phyloP scores from a whole-genome alignment of 164 flowering plant species.

The Aristolochia fimbriata region DNA sequence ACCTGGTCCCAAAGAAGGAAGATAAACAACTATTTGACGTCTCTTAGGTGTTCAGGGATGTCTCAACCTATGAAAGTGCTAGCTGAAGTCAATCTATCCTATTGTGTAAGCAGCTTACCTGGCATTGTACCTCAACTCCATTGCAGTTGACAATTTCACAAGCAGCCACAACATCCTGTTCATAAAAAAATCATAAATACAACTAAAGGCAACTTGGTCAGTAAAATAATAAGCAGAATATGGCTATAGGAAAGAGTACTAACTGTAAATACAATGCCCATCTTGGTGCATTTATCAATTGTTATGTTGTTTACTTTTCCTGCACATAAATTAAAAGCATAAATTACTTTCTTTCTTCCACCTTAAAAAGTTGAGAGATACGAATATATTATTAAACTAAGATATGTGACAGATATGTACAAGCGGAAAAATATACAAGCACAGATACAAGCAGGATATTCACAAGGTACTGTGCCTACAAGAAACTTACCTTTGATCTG shows the following conservation, averaged over 20 bases:
- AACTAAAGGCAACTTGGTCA: neutral
- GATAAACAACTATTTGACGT: neutral
- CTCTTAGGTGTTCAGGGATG: no score
- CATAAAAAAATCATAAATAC: constrained; percentile 3
- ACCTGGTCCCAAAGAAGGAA: no score
- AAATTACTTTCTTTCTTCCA: neutral
- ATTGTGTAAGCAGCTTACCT: constrained; percentile 34
- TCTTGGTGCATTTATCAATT: constrained; percentile 86
- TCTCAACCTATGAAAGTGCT: neutral
- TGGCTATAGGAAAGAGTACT: constrained; percentile 13
- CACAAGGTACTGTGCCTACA: neutral
- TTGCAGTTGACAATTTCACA: constrained; percentile 97
- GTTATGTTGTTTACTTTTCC: constrained; percentile 98
- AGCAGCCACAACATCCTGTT: constrained; percentile 96
- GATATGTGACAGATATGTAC: neutral
- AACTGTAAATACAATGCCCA: constrained; percentile 84
- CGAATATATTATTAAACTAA: neutral
- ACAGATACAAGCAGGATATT: neutral
- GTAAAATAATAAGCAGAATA: neutral
- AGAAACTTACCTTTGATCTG: constrained; percentile 71
- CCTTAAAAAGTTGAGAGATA: neutral
- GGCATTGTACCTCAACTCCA: constrained; percentile 91
- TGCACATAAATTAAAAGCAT: constrained; percentile 21
- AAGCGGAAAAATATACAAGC: neutral
- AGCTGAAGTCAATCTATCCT: neutral